Conservation (phyloP, 768 basidiomycete species). For the Mycena galopus region DNA sequence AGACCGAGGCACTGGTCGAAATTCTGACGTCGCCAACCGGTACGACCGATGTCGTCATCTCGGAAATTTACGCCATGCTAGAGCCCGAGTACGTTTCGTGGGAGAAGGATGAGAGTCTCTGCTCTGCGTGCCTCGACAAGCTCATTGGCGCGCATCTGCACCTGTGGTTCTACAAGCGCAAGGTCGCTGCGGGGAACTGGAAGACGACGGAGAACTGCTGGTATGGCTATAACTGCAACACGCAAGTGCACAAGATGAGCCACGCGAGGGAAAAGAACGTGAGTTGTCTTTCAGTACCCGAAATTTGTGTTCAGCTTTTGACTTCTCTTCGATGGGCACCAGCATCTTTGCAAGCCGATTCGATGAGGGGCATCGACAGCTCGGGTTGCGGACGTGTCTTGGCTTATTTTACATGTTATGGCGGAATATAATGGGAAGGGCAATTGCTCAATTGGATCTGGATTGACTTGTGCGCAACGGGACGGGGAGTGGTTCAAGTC, state of each 20-base stretch:
- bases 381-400: neutral
- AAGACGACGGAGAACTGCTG: conserved; percentile 30
- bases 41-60: conserved; percentile 14
- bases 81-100: conserved; percentile 16
- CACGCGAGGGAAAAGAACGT: conserved; percentile 31
- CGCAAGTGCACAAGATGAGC: conserved; percentile 20
- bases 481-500: too few relatives aligned
- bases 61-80: conserved; percentile 17
- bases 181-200: conserved; percentile 28
- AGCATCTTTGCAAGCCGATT: conserved; percentile 14
- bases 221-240: conserved; percentile 33
- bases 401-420: neutral
- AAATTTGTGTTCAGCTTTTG: neutral
- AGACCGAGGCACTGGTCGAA: conserved; percentile 24
- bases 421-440: neutral
- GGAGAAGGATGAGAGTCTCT: conserved; percentile 19
- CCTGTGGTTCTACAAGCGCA: conserved; percentile 13
- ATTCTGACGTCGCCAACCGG: conserved; percentile 16
- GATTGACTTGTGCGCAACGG: too few relatives aligned
- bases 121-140: conserved; percentile 18
- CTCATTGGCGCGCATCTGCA: conserved; percentile 26
- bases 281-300: too few relatives aligned
- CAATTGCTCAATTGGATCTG: neutral
- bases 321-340: neutral
- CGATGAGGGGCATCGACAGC: too few relatives aligned